phyloP scores from a whole-genome alignment of 2,329 filamentous ascomycete species.

The Meredithiella fracta region DNA sequence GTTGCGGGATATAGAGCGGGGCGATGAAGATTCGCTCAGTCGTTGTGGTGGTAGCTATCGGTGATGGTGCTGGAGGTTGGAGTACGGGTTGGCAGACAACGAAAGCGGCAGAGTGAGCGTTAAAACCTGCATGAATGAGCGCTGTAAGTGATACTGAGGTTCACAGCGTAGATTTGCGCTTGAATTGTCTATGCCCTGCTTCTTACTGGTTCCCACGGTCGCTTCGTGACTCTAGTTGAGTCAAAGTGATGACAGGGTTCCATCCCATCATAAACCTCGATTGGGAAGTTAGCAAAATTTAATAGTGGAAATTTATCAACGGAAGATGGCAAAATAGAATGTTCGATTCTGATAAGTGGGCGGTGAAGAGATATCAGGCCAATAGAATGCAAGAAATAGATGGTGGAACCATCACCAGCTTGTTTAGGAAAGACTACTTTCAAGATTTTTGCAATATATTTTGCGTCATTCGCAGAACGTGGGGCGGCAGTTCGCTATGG shows the following conservation, averaged over 20 bases:
- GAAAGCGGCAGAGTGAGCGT: background rate
- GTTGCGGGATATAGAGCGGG: background rate
- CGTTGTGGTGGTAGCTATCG: background rate
- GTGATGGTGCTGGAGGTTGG: background rate
- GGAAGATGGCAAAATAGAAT: constrained; percentile 6
- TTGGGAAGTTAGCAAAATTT: background rate
- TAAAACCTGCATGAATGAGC: background rate
- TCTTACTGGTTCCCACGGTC: constrained; percentile 1
- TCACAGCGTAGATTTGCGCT: background rate
- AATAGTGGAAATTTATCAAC: background rate
- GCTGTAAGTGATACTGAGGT: background rate
- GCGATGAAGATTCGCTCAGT: background rate
- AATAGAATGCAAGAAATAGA: background rate
- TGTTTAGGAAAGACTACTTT: background rate
- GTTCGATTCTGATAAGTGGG: background rate
- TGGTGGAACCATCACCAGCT: constrained; percentile 4
- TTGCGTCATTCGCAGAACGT: background rate
- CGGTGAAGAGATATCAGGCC: constrained; percentile 11
- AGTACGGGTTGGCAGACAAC: background rate
- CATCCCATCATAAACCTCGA: background rate
- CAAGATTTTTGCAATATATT: background rate
- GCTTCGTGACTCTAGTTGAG: background rate
- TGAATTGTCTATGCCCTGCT: background rate
- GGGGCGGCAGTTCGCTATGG: background rate
- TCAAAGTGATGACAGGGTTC: constrained; percentile 1